Conservation (phyloP, 2,329 filamentous ascomycete genomes). For the Ceratocystiopsis minuta region DNA sequence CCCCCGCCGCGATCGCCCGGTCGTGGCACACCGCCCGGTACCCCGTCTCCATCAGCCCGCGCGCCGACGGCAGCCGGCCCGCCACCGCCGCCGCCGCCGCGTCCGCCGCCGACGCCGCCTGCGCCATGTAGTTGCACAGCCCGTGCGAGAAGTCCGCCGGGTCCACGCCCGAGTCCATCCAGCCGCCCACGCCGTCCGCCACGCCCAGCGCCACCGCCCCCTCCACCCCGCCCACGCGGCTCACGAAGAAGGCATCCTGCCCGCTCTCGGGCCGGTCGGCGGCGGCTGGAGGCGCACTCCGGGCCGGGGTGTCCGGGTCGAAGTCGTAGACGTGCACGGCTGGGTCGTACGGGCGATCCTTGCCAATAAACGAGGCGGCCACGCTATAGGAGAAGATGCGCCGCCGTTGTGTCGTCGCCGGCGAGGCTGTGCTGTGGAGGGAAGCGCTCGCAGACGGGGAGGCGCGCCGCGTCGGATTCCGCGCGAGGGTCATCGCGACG, state of each 20-base stretch:
- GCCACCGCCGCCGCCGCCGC: constrained; percentile 9
- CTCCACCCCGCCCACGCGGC: constrained; percentile 48
- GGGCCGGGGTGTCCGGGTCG: constrained; percentile 39
- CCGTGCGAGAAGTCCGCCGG: constrained; percentile 91
- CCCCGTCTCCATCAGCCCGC: constrained; percentile 59
- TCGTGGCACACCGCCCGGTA: constrained; percentile 72
- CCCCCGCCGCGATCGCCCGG: constrained; percentile 56
- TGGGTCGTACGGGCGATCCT: constrained; percentile 50
- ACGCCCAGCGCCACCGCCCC: constrained; percentile 68
- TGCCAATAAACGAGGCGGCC: constrained; percentile 58
- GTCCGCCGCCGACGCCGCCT: constrained; percentile 40
- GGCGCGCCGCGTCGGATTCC: too few species aligned
- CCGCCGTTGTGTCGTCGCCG: background rate
- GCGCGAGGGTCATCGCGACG: too few species aligned
- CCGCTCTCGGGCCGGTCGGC: constrained; percentile 53
- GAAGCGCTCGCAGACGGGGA: too few species aligned
- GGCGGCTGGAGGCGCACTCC: constrained; percentile 26
- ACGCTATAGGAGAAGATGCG: constrained; percentile 46
- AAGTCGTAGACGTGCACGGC: constrained; percentile 56
- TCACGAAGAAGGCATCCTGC: constrained; percentile 92
- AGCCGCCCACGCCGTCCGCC: constrained; percentile 89
- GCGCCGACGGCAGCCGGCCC: constrained; percentile 34
- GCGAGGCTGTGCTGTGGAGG: too few species aligned
- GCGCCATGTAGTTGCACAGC: constrained; percentile 83
- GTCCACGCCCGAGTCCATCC: constrained; percentile 82